Evolutionary conservation across 1,284 basidiomycete genomes (phyloP).

Genomic region (Moniliophthora roreri): DNA sequence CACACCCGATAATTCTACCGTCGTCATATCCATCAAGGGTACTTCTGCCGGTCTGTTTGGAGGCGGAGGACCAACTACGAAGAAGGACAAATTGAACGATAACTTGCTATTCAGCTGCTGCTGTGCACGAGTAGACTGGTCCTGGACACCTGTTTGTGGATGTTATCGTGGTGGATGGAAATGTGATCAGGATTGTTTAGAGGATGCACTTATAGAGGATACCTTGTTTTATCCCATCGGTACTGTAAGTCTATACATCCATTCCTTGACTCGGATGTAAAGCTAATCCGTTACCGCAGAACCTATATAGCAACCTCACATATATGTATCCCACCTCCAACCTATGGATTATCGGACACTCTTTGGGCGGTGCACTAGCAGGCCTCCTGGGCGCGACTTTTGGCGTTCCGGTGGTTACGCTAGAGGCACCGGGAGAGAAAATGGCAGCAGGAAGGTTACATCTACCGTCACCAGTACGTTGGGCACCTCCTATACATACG

Average conservation of each 20-base stretch:
- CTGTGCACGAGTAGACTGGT: conserved; percentile 92
- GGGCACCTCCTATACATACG: neutral
- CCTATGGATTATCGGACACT: conserved; percentile 94
- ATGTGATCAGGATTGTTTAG: conserved; percentile 85
- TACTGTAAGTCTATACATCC: conserved; percentile 52
- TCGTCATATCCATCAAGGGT: conserved; percentile 93
- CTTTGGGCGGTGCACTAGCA: conserved; percentile 81
- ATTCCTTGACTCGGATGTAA: neutral
- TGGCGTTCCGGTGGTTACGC: conserved; percentile 87
- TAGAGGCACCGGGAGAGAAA: conserved; percentile 91
- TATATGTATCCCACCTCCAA: conserved; percentile 92
- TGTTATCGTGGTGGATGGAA: conserved; percentile 84
- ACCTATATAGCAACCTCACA: conserved; percentile 92
- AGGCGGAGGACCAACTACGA: conserved; percentile 81
- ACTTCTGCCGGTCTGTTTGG: conserved; percentile 83
- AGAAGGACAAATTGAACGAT: conserved; percentile 94
- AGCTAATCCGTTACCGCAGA: conserved; percentile 41
- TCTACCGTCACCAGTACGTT: conserved; percentile 75
- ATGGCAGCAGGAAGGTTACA: conserved; percentile 87
- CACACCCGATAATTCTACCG: conserved; percentile 79
- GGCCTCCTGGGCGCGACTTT: conserved; percentile 90
- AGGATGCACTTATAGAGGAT: conserved; percentile 78
- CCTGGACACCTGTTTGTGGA: conserved; percentile 94
- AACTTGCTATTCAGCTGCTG: conserved; percentile 98
- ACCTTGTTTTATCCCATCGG: conserved; percentile 89